Base-by-base conservation (phyloP, 225 moss, liverwort and hornwort species). In the Physcomitrellopsis africana region DNA sequence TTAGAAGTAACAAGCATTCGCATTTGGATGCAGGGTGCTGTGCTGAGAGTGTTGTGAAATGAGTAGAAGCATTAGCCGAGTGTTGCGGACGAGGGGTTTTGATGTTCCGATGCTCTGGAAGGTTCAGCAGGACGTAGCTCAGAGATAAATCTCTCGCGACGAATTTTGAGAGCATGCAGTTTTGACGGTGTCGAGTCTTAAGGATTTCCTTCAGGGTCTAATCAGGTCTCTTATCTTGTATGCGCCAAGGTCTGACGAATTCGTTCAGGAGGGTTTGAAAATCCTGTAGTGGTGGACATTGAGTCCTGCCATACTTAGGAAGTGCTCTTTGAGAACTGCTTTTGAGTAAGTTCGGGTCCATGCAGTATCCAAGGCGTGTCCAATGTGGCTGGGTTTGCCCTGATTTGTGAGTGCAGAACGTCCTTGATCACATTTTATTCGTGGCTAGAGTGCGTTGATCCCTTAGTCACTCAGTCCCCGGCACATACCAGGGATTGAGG, bases 41-140 rank as follows among this genome's bases (percentile, higher is more conserved):
- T 43, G 60, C 41, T 71, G 72, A 37, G 60, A 53, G 72, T 76
- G 70, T 45, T 59, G 43, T 49, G 75, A 52, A 74, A 54, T 59
- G 53, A 73, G 51, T 55, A 68, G 77, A 62, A 49, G 69, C 62
- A 37, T n/a, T 55, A 63, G 68, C 73, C n/a, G 63, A 77, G 59
- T 13, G 51, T 55, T 49, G 43, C 66, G 44, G 24, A 63, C 8
- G 68, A 52, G 44, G 26, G 7, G 7, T 37, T 37, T 69, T 77
- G 66, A 68, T 76, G 44, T 67, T 68, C 20, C 67, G 27, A 45
- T 37, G 51, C 71, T 67, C 27, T 59, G 60, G 67, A 70, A n/a
- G 60, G 47, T 61, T 19, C n/a, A 11, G 46, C 60, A 70, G 64
- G 27, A 59, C 63, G 59, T 67, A 67, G 76, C 52, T 43, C 44